Percentiles rank a stretch among this genome's conserved stretches.
phyloP scores from a whole-genome alignment of 139 green algal species.

The Micromonas commoda region DNA sequence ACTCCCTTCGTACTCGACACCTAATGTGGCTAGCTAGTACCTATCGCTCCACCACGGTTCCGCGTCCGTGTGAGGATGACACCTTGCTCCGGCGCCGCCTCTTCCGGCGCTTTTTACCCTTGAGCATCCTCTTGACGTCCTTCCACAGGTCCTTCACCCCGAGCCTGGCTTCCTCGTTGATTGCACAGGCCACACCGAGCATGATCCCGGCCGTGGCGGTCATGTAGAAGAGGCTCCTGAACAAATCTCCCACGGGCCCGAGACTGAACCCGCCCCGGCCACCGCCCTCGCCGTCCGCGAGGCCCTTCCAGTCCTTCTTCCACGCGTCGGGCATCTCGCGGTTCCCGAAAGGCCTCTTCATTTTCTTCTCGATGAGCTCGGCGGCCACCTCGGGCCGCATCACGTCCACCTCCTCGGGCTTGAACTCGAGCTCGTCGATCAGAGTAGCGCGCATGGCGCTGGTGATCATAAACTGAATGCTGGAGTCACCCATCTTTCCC shows the following conservation, averaged over 20 bases:
- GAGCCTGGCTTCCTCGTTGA: neutral
- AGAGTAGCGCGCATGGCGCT: neutral
- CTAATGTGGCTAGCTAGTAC: too few species aligned
- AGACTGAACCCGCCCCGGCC: neutral
- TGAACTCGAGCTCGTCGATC: slow-evolving; percentile 15
- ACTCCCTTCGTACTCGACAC: too few species aligned
- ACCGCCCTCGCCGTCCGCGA: too few species aligned
- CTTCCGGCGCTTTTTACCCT: neutral
- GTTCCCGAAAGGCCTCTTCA: slow-evolving; percentile 19
- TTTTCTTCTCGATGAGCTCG: slow-evolving; percentile 16
- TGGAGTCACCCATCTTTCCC: neutral
- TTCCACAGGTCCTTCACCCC: neutral
- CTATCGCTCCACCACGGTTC: too few species aligned
- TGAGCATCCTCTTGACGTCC: neutral
- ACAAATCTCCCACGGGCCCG: neutral
- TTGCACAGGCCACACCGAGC: neutral
- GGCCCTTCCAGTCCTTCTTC: neutral
- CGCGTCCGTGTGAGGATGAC: neutral
- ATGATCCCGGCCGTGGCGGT: neutral
- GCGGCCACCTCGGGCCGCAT: slow-evolving; percentile 16
- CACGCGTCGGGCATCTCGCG: slow-evolving; percentile 20
- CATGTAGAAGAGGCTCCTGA: neutral
- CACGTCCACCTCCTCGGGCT: slow-evolving; percentile 14
- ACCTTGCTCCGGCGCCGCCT: neutral
- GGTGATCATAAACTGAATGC: slow-evolving; percentile 24